Percentiles rank a stretch among this genome's conserved stretches.
Conservation (phyloP, 805 yeast genomes). For the Phaffomyces antillensis region DNA sequence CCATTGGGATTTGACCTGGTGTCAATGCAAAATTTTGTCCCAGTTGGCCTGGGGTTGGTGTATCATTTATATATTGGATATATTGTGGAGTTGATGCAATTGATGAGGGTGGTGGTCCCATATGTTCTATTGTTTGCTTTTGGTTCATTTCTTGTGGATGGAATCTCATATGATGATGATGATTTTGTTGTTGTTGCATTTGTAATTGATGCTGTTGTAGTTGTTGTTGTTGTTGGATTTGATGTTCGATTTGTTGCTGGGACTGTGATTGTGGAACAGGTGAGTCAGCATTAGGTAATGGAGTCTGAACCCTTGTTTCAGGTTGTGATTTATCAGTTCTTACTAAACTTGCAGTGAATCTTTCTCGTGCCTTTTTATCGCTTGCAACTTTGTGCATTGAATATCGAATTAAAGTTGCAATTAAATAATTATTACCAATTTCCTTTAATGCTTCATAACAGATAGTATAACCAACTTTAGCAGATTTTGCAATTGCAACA, state of each 20-base stretch:
- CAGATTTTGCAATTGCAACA: slow-evolving; percentile 28
- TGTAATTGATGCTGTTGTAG: background rate
- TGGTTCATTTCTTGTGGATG: background rate
- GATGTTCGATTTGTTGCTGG: background rate
- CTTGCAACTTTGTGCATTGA: slow-evolving; percentile 38
- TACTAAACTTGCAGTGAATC: slow-evolving; percentile 12
- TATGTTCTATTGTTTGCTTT: background rate
- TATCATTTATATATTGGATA: background rate
- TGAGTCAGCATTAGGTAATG: slow-evolving; percentile 1
- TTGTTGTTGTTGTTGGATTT: background rate
- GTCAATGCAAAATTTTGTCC: slow-evolving; percentile 4
- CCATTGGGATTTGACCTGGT: slow-evolving; percentile 4
- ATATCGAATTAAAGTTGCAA: slow-evolving; percentile 43
- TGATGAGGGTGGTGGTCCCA: background rate
- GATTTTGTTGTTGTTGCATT: background rate
- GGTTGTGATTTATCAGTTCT: slow-evolving; percentile 12
- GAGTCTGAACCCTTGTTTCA: slow-evolving; percentile 11
- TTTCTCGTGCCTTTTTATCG: slow-evolving; percentile 24
- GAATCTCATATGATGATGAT: background rate
- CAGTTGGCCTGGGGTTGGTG: slow-evolving; percentile 5
- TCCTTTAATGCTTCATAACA: slow-evolving; percentile 29
- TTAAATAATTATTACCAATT: slow-evolving; percentile 45
- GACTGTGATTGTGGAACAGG: background rate
- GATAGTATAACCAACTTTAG: slow-evolving; percentile 27
- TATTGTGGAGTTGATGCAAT: slow-evolving; percentile 3